These are phyloP conservation scores for Acaromyces ingoldii DNA, from an alignment of 1,284 basidiomycete species.

Conservation along the genomic window DNA sequence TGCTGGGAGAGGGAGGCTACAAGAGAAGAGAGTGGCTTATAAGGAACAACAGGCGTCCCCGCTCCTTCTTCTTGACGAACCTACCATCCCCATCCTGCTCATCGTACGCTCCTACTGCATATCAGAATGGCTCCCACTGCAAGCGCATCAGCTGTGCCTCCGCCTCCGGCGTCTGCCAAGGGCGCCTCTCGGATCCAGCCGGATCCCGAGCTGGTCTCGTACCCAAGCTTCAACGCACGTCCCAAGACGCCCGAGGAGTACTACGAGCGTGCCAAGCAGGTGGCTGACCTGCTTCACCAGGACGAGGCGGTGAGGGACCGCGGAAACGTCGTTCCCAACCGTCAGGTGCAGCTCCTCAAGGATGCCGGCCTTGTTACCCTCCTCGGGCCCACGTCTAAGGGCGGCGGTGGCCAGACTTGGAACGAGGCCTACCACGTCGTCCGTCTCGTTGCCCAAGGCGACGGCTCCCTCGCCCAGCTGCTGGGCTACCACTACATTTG, in stretches of 20 bases:
- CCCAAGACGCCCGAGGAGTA: conserved; percentile 36
- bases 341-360: conserved; percentile 48
- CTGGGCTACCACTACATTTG: conserved; percentile 31
- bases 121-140: conserved; percentile 28
- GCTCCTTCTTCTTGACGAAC: conserved; percentile 1
- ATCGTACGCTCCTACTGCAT: neutral
- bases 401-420: conserved; percentile 42
- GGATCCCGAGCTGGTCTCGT: conserved; percentile 38
- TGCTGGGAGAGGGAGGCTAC: too few species aligned
- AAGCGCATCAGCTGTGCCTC: conserved; percentile 10
- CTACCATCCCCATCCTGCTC: neutral
- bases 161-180: conserved; percentile 8
- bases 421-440: conserved; percentile 41
- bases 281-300: conserved; percentile 36
- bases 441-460: conserved; percentile 42
- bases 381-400: conserved; percentile 36
- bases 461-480: conserved; percentile 43
- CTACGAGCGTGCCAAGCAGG: conserved; percentile 40
- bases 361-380: conserved; percentile 46
- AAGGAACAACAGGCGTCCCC: too few species aligned
- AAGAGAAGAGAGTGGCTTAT: too few species aligned
- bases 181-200: conserved; percentile 33
- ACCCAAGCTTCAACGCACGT: conserved; percentile 30
- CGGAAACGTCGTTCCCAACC: conserved; percentile 46
- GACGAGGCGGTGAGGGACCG: conserved; percentile 47